These are phyloP conservation scores for Tephrocybe sp. DNA, from an alignment of 768 basidiomycete species.

Conservation along the genomic window DNA sequence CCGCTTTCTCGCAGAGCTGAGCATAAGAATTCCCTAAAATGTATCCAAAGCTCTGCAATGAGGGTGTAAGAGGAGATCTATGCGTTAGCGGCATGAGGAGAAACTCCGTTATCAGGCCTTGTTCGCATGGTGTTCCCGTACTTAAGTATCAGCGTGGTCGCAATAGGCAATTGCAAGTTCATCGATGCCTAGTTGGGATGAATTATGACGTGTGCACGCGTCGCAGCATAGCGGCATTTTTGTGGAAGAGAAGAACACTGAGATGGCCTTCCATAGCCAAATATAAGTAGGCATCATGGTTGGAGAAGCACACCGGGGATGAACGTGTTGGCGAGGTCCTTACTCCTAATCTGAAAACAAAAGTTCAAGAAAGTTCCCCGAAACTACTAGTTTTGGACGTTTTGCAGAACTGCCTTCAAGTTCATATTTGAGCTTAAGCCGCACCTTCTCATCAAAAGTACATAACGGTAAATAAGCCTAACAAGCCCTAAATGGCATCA, in stretches of 20 bases:
- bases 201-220: conserved; percentile 62
- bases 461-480: no score
- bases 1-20: no score
- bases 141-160: conserved; percentile 92
- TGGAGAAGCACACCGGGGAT: no score
- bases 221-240: conserved; percentile 80
- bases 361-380: conserved; percentile 74
- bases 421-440: no score
- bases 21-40: no score
- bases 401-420: no score
- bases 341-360: conserved; percentile 66
- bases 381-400: conserved; percentile 68
- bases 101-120: conserved; percentile 71
- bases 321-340: conserved; percentile 39
- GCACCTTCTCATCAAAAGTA: no score
- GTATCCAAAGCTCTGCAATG: no score
- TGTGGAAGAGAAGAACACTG: conserved; percentile 88
- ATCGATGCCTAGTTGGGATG: conserved; percentile 69
- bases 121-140: conserved; percentile 72
- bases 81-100: no score
- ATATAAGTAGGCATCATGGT: conserved; percentile 43
- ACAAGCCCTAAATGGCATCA: no score
- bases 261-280: conserved; percentile 58
- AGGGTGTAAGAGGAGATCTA: no score
- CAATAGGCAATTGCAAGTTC: conserved; percentile 90